phyloP scores from a whole-genome alignment of 73 alveolate species.

The Tetrahymena thermophila region DNA sequence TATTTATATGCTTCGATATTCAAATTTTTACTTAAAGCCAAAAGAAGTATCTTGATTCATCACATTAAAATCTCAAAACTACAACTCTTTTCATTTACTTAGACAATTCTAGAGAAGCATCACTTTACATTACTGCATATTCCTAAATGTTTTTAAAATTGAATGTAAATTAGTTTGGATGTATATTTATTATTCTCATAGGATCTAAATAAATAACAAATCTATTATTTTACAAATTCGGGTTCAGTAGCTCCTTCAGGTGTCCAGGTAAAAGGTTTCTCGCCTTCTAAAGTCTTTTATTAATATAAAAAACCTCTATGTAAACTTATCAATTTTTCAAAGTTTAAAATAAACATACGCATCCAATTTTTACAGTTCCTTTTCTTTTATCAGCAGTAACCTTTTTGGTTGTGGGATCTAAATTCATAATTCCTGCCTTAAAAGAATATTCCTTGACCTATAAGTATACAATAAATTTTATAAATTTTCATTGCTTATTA shows the following conservation, averaged over 20 bases:
- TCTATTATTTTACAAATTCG: background rate
- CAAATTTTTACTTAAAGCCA: background rate
- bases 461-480: background rate
- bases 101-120: background rate
- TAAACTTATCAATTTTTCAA: background rate
- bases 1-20: background rate
- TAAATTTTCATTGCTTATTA: background rate
- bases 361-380: background rate
- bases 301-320: background rate
- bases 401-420: background rate
- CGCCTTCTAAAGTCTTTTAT: background rate
- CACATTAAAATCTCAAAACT: background rate
- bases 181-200: background rate
- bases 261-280: background rate
- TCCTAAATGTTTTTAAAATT: background rate
- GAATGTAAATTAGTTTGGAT: background rate
- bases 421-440: background rate
- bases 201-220: background rate
- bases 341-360: background rate
- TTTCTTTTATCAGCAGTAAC: background rate
- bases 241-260: background rate
- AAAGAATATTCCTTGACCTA: background rate
- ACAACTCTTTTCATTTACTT: background rate
- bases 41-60: background rate
- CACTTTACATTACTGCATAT: background rate